A percentile compares a stretch with the other conserved stretches of the same genome.
phyloP scores from a whole-genome alignment of 1,284 basidiomycete genomes.

The Cryptococcus sp. region DNA sequence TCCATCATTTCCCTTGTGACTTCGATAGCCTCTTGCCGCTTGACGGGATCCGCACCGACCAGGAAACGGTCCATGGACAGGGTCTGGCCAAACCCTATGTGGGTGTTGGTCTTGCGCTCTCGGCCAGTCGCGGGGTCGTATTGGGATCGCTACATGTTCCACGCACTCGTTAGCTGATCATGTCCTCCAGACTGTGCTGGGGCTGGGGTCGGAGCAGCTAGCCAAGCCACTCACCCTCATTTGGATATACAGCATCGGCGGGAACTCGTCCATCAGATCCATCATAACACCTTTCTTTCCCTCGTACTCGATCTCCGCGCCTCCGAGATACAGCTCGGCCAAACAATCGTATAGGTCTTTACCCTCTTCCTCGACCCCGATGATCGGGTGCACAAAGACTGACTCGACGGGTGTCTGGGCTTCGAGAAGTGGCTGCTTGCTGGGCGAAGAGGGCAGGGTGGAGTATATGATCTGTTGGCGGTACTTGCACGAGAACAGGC shows the following conservation, averaged over 20 bases:
- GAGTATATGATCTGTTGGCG: conserved; percentile 69
- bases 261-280: conserved; percentile 80
- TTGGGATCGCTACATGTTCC: conserved; percentile 75
- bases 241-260: conserved; percentile 91
- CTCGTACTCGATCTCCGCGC: conserved; percentile 82
- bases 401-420: conserved; percentile 70
- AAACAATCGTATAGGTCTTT: conserved; percentile 90
- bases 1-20: conserved; percentile 68
- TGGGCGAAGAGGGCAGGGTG: conserved; percentile 29
- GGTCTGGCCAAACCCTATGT: conserved; percentile 84
- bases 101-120: conserved; percentile 94
- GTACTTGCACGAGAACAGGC: conserved; percentile 85
- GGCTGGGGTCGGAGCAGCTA: neutral
- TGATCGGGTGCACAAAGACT: conserved; percentile 87
- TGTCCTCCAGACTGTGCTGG: neutral
- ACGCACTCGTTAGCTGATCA: neutral
- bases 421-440: conserved; percentile 54
- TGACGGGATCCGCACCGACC: conserved; percentile 68
- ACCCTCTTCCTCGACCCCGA: conserved; percentile 83
- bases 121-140: conserved; percentile 70
- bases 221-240: conserved; percentile 66
- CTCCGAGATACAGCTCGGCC: conserved; percentile 78
- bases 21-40: conserved; percentile 68
- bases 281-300: conserved; percentile 85
- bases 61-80: conserved; percentile 92